A percentile compares a stretch with the other conserved stretches of the same genome.
phyloP scores from a whole-genome alignment of 768 basidiomycete genomes.

The Termitomyces sp. region DNA sequence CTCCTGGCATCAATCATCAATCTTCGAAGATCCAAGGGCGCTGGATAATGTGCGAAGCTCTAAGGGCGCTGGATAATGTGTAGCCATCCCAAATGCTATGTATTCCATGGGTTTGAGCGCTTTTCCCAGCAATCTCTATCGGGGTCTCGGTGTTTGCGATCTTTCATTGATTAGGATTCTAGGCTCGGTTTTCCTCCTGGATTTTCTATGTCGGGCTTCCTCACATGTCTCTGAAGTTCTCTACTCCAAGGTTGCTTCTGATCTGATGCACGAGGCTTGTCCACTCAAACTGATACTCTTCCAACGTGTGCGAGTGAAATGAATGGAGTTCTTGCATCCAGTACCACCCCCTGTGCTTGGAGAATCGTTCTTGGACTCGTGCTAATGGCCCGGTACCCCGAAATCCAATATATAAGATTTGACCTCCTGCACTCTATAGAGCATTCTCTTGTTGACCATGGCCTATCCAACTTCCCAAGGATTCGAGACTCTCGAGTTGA shows the following conservation, averaged over 20 bases:
- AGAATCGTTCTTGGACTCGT: not conserved
- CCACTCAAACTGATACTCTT: not conserved
- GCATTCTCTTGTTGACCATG: conserved; percentile 1
- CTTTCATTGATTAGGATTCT: not conserved
- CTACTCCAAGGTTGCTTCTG: not conserved
- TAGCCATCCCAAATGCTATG: not conserved
- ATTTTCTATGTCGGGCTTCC: not conserved
- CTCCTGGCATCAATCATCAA: not conserved
- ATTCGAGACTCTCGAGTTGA: conserved; percentile 19
- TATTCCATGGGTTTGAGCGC: not conserved
- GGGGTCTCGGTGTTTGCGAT: not conserved
- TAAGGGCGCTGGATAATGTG: not conserved
- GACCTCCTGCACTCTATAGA: not conserved
- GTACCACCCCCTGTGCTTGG: not conserved
- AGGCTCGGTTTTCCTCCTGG: not conserved
- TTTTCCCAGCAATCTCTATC: not conserved
- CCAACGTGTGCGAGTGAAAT: not conserved
- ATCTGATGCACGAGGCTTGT: not conserved
- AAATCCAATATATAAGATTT: not conserved
- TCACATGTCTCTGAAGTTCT: not conserved
- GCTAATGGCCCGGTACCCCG: not conserved
- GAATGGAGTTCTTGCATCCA: not conserved
- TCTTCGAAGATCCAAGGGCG: not conserved
- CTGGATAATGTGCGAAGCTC: not conserved
- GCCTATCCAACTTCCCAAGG: not conserved